phyloP scores from a whole-genome alignment of 75 land plant genomes.

The Selaginella tamariscina region DNA sequence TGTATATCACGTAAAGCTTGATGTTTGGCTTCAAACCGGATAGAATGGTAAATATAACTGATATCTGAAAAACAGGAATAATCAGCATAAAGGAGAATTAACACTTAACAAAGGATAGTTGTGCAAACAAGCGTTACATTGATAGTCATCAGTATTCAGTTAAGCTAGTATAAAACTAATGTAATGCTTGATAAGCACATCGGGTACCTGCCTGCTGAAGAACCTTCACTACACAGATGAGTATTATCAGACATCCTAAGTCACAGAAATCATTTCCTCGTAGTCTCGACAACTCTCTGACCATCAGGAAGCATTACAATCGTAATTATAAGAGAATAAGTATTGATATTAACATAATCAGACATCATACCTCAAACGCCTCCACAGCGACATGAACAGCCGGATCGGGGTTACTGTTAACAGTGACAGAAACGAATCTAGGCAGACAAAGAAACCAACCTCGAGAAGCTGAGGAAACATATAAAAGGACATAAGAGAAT shows the following conservation, averaged over 20 bases:
- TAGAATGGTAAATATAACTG: slow-evolving; percentile 90
- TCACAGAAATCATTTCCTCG: slow-evolving; percentile 71
- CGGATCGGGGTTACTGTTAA: slow-evolving; percentile 85
- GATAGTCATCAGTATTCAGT: too few species aligned
- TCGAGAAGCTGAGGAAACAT: slow-evolving; percentile 65
- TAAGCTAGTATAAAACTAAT: too few species aligned
- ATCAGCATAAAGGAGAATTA: too few species aligned
- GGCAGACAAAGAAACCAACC: slow-evolving; percentile 88
- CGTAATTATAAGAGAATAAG: too few species aligned
- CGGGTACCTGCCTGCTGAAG: slow-evolving; percentile 57
- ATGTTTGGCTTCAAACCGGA: slow-evolving; percentile 91
- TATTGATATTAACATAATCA: background rate
- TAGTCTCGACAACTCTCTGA: slow-evolving; percentile 80
- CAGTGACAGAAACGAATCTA: slow-evolving; percentile 87
- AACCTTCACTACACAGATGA: slow-evolving; percentile 60
- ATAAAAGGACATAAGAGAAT: background rate
- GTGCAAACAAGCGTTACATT: too few species aligned
- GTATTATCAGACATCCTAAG: slow-evolving; percentile 58
- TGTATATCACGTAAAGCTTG: slow-evolving; percentile 92
- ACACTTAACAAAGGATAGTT: too few species aligned
- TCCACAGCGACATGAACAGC: slow-evolving; percentile 49
- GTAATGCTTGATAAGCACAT: too few species aligned
- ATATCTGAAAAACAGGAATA: slow-evolving; percentile 44
- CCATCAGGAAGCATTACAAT: slow-evolving; percentile 16
- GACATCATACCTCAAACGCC: slow-evolving; percentile 17